Conservation (phyloP, 768 basidiomycete species). For the Artomyces pyxidatus region DNA sequence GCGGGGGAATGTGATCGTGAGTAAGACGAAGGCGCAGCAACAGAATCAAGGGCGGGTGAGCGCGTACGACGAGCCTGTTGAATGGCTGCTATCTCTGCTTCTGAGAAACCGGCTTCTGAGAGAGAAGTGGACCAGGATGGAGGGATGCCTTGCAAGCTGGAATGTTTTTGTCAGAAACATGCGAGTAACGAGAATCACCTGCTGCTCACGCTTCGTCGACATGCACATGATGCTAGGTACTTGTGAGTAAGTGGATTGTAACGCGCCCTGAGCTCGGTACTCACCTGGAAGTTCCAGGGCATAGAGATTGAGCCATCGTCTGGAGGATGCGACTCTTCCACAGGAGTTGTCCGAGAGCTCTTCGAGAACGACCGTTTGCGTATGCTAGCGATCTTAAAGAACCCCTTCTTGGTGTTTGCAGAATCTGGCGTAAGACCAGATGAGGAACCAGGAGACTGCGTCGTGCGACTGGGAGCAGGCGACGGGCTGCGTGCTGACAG, state of each 20-base stretch:
- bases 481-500: constrained; percentile 5
- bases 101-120: constrained; percentile 13
- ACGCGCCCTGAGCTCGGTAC: background rate
- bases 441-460: constrained; percentile 1
- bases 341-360: background rate
- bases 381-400: constrained; percentile 12
- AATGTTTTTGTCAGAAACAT: background rate
- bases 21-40: background rate
- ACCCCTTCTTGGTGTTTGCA: constrained; percentile 3
- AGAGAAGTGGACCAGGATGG: constrained; percentile 10
- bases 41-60: background rate
- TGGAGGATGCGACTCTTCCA: background rate
- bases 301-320: constrained; percentile 11
- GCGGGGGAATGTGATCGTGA: constrained; percentile 9
- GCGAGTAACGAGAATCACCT: background rate
- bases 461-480: constrained; percentile 9
- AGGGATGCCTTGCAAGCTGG: constrained; percentile 14
- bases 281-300: constrained; percentile 16
- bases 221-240: constrained; percentile 13
- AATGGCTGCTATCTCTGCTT: constrained; percentile 14
- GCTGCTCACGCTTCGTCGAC: constrained; percentile 14
- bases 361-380: constrained; percentile 12
- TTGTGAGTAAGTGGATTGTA: background rate
- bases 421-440: background rate
- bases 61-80: constrained; percentile 12